Evolutionary conservation across 2,329 filamentous ascomycete genomes (phyloP).

Genomic region (Rhinocladiella mackenziei): DNA sequence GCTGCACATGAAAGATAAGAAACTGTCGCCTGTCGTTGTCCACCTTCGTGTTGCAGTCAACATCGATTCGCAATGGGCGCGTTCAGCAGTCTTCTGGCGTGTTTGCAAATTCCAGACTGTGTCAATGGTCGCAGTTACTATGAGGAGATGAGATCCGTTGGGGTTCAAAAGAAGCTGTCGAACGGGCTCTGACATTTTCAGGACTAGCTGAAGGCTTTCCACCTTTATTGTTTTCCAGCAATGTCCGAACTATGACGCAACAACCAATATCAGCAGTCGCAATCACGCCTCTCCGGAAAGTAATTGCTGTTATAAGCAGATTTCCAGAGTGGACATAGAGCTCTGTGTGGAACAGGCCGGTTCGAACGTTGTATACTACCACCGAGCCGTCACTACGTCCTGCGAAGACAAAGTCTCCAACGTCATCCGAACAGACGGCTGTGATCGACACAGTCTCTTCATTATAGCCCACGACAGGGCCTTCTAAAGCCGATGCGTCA

Average conservation of each 20-base stretch:
- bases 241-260: background rate
- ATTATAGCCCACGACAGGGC: background rate
- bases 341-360: background rate
- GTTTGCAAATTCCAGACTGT: background rate
- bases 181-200: background rate
- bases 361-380: background rate
- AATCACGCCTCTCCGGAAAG: background rate
- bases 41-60: background rate
- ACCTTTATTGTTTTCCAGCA: background rate
- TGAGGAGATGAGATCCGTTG: background rate
- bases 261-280: slow-evolving; percentile 1
- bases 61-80: background rate
- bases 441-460: slow-evolving; percentile 2
- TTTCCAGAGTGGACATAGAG: background rate
- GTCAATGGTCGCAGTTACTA: background rate
- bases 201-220: background rate
- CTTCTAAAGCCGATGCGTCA: background rate
- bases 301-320: background rate
- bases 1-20: background rate
- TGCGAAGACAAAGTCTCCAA: background rate
- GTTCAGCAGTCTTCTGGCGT: background rate
- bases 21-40: background rate
- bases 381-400: slow-evolving; percentile 5
- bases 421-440: slow-evolving; percentile 2
- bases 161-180: slow-evolving; percentile 1